Conservation (phyloP, 164 flowering plant species). For the grape (Vitis vinifera) region DNA sequence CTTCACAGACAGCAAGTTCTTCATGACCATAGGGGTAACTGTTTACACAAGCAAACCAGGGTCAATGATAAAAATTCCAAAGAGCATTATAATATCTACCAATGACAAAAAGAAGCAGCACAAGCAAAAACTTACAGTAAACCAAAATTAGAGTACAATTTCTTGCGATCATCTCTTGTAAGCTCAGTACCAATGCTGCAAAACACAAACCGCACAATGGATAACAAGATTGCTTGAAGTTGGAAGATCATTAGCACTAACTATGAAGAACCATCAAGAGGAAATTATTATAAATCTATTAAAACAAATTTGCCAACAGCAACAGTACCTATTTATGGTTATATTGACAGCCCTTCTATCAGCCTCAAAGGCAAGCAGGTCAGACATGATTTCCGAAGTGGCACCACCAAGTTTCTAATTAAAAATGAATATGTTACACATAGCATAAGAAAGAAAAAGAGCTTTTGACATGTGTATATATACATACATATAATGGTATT, state of each 20-base stretch:
- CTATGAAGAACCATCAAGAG: not conserved
- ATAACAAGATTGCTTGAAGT: not conserved
- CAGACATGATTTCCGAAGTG: constrained; percentile 96
- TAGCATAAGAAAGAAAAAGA: not conserved
- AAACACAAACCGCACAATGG: constrained; percentile 11
- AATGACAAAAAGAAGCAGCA: constrained; percentile 1
- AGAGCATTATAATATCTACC: not conserved
- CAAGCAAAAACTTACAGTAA: constrained; percentile 61
- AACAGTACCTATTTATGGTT: constrained; percentile 77
- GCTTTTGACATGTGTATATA: not conserved
- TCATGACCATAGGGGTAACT: constrained; percentile 98
- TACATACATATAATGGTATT: too few relatives aligned
- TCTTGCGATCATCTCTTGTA: constrained; percentile 93
- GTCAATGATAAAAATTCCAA: constrained; percentile 5
- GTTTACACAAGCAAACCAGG: constrained; percentile 12
- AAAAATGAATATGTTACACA: not conserved
- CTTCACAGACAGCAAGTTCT: constrained; percentile 97
- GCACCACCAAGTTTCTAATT: constrained; percentile 95
- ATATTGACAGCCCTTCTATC: constrained; percentile 98
- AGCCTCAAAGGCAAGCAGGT: constrained; percentile 96
- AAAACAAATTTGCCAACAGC: not conserved
- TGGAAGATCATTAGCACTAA: not conserved
- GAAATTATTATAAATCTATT: not conserved
- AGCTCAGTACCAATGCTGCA: constrained; percentile 96
- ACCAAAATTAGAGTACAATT: constrained; percentile 93